Conservation (phyloP, 768 basidiomycete species). For the Mycena metata region DNA sequence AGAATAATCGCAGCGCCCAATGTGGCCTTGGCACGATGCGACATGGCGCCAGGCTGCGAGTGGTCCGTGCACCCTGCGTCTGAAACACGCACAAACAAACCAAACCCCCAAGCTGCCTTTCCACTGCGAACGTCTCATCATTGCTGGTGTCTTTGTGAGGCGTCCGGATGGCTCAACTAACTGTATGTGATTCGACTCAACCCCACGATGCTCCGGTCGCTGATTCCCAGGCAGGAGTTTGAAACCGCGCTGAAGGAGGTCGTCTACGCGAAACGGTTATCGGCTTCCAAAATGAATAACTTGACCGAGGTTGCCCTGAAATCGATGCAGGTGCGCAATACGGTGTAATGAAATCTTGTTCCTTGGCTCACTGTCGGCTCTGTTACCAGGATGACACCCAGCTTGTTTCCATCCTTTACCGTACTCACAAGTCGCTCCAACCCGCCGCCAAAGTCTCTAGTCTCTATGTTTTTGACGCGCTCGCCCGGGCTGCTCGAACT, state of each 20-base stretch:
- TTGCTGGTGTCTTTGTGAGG: neutral
- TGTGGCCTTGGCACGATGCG: slow-evolving; percentile 79
- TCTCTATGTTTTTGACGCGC: slow-evolving; percentile 94
- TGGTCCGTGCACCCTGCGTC: slow-evolving; percentile 18
- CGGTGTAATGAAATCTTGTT: neutral
- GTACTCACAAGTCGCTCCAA: slow-evolving; percentile 86
- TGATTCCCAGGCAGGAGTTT: slow-evolving; percentile 70
- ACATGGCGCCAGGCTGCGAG: slow-evolving; percentile 56
- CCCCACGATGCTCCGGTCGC: neutral
- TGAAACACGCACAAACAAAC: slow-evolving; percentile 40
- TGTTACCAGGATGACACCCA: slow-evolving; percentile 82
- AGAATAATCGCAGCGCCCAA: slow-evolving; percentile 74
- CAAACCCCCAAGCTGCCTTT: too few relatives aligned
- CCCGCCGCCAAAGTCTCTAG: slow-evolving; percentile 82
- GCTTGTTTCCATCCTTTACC: slow-evolving; percentile 89
- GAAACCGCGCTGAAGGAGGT: slow-evolving; percentile 85
- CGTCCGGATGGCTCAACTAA: slow-evolving; percentile 16
- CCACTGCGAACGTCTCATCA: too few relatives aligned
- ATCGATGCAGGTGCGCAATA: slow-evolving; percentile 72
- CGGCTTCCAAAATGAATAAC: slow-evolving; percentile 85
- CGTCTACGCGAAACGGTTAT: slow-evolving; percentile 86
- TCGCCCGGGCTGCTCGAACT: slow-evolving; percentile 85
- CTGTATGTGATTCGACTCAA: neutral
- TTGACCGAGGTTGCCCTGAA: slow-evolving; percentile 84
- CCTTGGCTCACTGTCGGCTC: slow-evolving; percentile 10